A percentile compares a stretch with the other conserved stretches of the same genome.
Conservation (phyloP, 129 eudicot genomes). For the Flaveria linearis region DNA sequence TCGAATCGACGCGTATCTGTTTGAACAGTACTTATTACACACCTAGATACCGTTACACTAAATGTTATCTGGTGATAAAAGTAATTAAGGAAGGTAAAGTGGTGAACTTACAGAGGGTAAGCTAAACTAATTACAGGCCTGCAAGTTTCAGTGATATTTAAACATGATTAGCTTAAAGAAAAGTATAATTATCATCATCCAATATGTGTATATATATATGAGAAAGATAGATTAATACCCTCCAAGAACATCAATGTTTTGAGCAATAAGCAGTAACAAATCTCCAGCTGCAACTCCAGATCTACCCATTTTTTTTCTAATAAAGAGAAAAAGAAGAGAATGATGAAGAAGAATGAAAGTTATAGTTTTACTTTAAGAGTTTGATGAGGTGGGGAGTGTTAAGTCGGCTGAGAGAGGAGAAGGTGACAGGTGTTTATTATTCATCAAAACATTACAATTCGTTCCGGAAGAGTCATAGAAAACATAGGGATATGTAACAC, state of each 20-base stretch:
- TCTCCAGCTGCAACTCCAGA: conserved; percentile 66
- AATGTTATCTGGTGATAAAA: not conserved
- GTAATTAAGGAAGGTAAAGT: not conserved
- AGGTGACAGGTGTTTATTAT: conserved; percentile 27
- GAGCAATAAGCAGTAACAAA: conserved; percentile 60
- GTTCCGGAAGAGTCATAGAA: too few relatives aligned
- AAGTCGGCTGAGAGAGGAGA: conserved; percentile 28
- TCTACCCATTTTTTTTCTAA: conserved; percentile 22
- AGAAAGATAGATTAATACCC: conserved; percentile 45
- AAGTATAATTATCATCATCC: not conserved
- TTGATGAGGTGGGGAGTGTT: not conserved
- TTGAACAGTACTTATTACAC: not conserved
- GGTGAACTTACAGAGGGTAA: conserved; percentile 81
- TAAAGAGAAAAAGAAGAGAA: not conserved
- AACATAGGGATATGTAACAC: too few relatives aligned
- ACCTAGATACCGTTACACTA: too few relatives aligned
- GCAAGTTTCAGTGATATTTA: conserved; percentile 35
- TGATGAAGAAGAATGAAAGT: not conserved
- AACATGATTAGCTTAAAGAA: conserved; percentile 19
- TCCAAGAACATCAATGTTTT: conserved; percentile 80
- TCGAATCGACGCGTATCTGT: conserved; percentile 84
- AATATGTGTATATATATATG: too few relatives aligned
- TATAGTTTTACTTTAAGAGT: not conserved
- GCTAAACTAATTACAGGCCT: conserved; percentile 91
- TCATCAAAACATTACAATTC: conserved; percentile 5